A percentile compares a stretch with the other conserved stretches of the same genome.
These are phyloP conservation scores for Venturia pyrina DNA, from an alignment of 2,329 filamentous ascomycete genomes.

Conservation along the genomic window DNA sequence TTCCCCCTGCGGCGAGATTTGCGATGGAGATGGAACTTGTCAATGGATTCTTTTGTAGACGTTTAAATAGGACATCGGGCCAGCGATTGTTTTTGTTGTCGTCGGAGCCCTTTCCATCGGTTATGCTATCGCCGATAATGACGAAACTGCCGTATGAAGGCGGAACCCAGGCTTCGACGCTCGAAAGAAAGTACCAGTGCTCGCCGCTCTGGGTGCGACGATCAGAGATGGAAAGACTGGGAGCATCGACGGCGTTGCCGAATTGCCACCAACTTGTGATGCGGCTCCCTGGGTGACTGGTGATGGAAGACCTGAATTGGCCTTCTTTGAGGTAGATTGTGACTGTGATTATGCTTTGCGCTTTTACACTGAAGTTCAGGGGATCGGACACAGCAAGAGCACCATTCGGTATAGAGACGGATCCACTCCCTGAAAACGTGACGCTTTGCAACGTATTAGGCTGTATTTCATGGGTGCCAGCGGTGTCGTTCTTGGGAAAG, in stretches of 20 bases:
- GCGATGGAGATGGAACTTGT: slow-evolving; percentile 38
- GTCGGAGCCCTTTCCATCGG: slow-evolving; percentile 51
- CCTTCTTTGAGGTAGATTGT: slow-evolving; percentile 49
- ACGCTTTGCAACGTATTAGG: slow-evolving; percentile 41
- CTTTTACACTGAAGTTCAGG: slow-evolving; percentile 42
- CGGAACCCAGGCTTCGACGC: slow-evolving; percentile 46
- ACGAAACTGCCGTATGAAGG: slow-evolving; percentile 35
- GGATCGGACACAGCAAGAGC: slow-evolving; percentile 52
- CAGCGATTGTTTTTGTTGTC: slow-evolving; percentile 30
- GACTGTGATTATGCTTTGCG: slow-evolving; percentile 46
- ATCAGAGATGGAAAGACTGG: slow-evolving; percentile 30
- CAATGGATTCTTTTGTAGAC: neutral
- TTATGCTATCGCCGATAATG: slow-evolving; percentile 56
- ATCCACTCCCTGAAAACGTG: slow-evolving; percentile 46
- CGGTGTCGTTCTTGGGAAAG: slow-evolving; percentile 42
- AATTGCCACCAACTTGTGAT: slow-evolving; percentile 50
- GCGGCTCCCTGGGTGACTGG: slow-evolving; percentile 54
- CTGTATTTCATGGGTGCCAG: slow-evolving; percentile 43
- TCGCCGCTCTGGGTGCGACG: slow-evolving; percentile 13
- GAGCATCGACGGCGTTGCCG: slow-evolving; percentile 45
- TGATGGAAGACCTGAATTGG: slow-evolving; percentile 48
- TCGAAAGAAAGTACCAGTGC: slow-evolving; percentile 51
- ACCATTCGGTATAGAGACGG: slow-evolving; percentile 44
- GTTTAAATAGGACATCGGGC: neutral
- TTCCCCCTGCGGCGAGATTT: slow-evolving; percentile 62